A percentile compares a stretch with the other conserved stretches of the same genome.
Conservation (phyloP, 2,329 filamentous ascomycete genomes). For the Exophiala sideris region DNA sequence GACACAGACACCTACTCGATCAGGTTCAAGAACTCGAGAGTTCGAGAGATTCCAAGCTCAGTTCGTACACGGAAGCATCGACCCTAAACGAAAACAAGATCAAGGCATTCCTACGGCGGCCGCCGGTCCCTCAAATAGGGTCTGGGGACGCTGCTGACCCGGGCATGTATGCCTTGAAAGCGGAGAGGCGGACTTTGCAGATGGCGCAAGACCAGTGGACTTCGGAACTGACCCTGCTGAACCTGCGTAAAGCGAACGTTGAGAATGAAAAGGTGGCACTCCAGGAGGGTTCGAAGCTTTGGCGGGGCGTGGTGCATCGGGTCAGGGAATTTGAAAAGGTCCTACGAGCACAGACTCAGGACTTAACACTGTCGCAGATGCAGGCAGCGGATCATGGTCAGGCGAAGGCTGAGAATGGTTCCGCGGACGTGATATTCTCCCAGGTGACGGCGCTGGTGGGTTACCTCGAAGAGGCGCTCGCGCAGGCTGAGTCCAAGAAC, state of each 20-base stretch:
- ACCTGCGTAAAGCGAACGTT: slow-evolving; percentile 44
- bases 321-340: slow-evolving; percentile 53
- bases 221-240: slow-evolving; percentile 46
- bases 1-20: slow-evolving; percentile 51
- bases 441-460: slow-evolving; percentile 23
- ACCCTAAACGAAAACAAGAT: slow-evolving; percentile 55
- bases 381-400: neutral
- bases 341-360: slow-evolving; percentile 43
- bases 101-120: slow-evolving; percentile 49
- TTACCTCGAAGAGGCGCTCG: slow-evolving; percentile 49
- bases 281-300: slow-evolving; percentile 56
- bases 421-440: slow-evolving; percentile 9
- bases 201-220: slow-evolving; percentile 59
- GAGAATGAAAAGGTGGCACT: slow-evolving; percentile 56
- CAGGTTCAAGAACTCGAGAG: slow-evolving; percentile 56
- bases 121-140: slow-evolving; percentile 39
- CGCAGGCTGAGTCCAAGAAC: slow-evolving; percentile 50
- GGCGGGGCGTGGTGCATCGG: slow-evolving; percentile 53
- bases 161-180: slow-evolving; percentile 52
- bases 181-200: slow-evolving; percentile 56
- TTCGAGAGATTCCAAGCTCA: slow-evolving; percentile 55
- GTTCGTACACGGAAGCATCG: slow-evolving; percentile 56
- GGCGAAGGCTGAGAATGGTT: neutral
- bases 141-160: slow-evolving; percentile 23
- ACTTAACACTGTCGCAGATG: slow-evolving; percentile 14